Conservation (phyloP, 202 grass and related monocot species). For the Eragrostis tef region DNA sequence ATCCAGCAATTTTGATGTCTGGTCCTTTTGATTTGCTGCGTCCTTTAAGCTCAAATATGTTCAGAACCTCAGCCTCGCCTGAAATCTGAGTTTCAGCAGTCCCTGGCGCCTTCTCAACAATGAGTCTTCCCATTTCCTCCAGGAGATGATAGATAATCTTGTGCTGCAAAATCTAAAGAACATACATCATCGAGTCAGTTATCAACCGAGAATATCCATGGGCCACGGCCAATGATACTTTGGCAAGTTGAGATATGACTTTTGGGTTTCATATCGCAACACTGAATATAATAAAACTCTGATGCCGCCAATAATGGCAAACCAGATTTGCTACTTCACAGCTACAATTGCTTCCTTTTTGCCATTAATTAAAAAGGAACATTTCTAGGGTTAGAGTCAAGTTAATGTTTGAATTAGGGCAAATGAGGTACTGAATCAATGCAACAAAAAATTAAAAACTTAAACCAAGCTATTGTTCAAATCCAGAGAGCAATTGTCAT, state of each 20-base stretch:
- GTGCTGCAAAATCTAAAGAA: constrained; percentile 77
- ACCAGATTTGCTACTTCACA: neutral
- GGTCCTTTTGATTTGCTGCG: constrained; percentile 80
- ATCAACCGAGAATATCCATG: constrained; percentile 12
- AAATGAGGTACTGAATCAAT: too few species aligned
- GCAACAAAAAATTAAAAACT: neutral
- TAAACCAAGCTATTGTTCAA: constrained; percentile 5
- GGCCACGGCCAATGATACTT: constrained; percentile 3
- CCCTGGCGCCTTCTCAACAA: constrained; percentile 90
- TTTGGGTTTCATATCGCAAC: neutral
- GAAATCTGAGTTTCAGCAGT: constrained; percentile 83
- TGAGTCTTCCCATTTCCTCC: constrained; percentile 80
- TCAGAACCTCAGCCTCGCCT: constrained; percentile 84
- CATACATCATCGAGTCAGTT: constrained; percentile 28
- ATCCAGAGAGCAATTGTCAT: constrained; percentile 16
- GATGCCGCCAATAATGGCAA: neutral
- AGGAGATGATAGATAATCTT: constrained; percentile 94
- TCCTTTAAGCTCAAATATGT: constrained; percentile 95
- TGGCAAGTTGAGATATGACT: neutral
- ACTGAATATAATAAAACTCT: constrained; percentile 14
- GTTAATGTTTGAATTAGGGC: constrained; percentile 9
- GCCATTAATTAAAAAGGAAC: neutral
- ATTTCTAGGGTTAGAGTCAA: neutral
- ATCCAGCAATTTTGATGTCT: constrained; percentile 90
- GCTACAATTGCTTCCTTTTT: constrained; percentile 2